Conservation (phyloP, 331 rosid species). For the Stylosanthes scabra region DNA sequence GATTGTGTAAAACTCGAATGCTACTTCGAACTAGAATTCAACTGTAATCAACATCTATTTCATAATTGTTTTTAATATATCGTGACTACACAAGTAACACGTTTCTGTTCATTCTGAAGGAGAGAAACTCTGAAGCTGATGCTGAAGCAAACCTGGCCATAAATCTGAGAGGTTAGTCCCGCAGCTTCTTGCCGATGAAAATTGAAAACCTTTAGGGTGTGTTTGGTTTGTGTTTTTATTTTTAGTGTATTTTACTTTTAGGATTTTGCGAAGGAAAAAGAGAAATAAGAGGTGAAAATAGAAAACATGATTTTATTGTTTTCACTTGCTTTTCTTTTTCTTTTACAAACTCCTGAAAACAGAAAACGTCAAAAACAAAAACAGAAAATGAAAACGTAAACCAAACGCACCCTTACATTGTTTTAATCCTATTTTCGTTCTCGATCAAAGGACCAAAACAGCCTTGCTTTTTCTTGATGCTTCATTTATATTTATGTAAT, state of each 20-base stretch:
- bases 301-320: no score
- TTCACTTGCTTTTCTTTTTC: no score
- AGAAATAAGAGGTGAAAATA: no score
- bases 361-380: no score
- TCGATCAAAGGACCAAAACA: neutral
- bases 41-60: neutral
- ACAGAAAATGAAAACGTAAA: no score
- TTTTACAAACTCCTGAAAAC: no score
- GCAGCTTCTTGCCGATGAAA: no score
- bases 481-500: neutral
- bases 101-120: conserved; percentile 50
- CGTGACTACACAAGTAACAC: neutral
- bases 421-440: neutral
- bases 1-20: conserved; percentile 4
- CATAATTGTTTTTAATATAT: neutral
- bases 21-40: neutral
- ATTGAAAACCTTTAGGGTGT: no score
- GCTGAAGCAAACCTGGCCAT: conserved; percentile 71
- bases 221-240: no score
- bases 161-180: conserved; percentile 68
- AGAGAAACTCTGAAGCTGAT: conserved; percentile 75
- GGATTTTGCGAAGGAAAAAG: no score
- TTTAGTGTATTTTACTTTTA: no score
- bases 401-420: no score
- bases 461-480: neutral